Evolutionary conservation across 2,329 filamentous ascomycete genomes (phyloP), one percentile per base, ranked within the genome.

Genomic region (Sordariomycetes sp.): DNA sequence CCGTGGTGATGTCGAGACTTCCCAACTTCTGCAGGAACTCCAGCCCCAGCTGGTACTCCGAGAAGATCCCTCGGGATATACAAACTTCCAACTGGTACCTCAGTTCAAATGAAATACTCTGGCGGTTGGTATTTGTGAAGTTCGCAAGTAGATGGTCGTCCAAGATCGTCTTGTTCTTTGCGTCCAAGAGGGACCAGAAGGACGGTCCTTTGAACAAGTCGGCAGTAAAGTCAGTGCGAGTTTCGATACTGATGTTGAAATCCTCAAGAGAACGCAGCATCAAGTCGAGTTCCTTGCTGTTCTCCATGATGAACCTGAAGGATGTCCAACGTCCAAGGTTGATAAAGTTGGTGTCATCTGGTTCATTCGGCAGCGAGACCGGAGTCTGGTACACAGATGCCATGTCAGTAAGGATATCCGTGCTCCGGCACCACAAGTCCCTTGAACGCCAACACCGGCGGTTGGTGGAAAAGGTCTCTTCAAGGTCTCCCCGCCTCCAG

Each of bases 21-120:
- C 79, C 74, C 20, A 97, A 76, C 50, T 73, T 78, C 32, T 76
- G 68, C 2, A 96, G 72, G 62, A 97, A 97, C 2, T 82, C 77
- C 1, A 71, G 68, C 1, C 76, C 79, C 52, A 97, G 79, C 53
- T 81, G 88, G 67, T 90, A 82, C 68, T 97, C 93, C 57, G 86
- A 87, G 14, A 99, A 73, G 25, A 84, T 77, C 0, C 86, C 85
- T 32, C 87, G 82, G 0, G 92, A 96, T n/a, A 97, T 79, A 67
- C 93, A 97, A 0, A 90, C 92, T 69, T 99, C 93, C 0, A 99
- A 80, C 68, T 96, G 91, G 67, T 97, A 99, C 18, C 90, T 82
- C 1, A 96, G 82, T 1, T 83, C 73, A 61, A 91, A 97, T 0
- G 82, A 74, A 3, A 93, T 75, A 12, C 11, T 48, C 18, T 20